Conservation (phyloP, 805 yeast species). For the Yarrowia porcina region DNA sequence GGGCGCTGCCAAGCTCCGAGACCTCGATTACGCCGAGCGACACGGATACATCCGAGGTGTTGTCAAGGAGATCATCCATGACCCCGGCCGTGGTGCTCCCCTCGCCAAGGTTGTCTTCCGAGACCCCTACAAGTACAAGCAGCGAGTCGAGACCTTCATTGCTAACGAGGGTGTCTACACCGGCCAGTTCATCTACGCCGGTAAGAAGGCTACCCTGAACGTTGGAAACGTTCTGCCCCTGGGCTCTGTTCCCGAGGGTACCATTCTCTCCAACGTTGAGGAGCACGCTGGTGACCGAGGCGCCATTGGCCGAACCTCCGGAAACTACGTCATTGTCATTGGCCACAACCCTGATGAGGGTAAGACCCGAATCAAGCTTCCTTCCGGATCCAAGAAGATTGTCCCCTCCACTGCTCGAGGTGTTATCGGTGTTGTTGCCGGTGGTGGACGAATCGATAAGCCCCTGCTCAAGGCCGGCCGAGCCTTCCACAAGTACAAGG, state of each 20-base stretch:
- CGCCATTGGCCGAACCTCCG: slow-evolving; percentile 99
- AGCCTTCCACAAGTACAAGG: slow-evolving; percentile 99
- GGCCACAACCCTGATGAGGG: slow-evolving; percentile 99
- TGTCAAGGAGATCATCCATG: slow-evolving; percentile 98
- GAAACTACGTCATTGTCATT: slow-evolving; percentile 97
- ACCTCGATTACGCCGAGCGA: slow-evolving; percentile 98
- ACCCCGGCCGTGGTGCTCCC: slow-evolving; percentile 99
- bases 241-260: slow-evolving; percentile 98
- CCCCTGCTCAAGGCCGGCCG: slow-evolving; percentile 99
- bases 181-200: slow-evolving; percentile 98
- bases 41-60: slow-evolving; percentile 99
- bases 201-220: slow-evolving; percentile 96
- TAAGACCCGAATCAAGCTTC: slow-evolving; percentile 98
- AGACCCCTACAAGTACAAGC: slow-evolving; percentile 98
- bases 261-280: slow-evolving; percentile 96
- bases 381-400: slow-evolving; percentile 98
- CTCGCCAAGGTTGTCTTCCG: slow-evolving; percentile 98
- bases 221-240: slow-evolving; percentile 93
- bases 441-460: slow-evolving; percentile 99
- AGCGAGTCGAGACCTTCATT: slow-evolving; percentile 97
- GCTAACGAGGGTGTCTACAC: slow-evolving; percentile 99
- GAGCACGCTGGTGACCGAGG: slow-evolving; percentile 99
- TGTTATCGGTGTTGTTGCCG: slow-evolving; percentile 99
- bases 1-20: slow-evolving; percentile 99
- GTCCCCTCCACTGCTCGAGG: slow-evolving; percentile 96